Evolutionary conservation across 2,329 filamentous ascomycete genomes (phyloP).

Genomic region (Phaeosphaeriaceae sp.): DNA sequence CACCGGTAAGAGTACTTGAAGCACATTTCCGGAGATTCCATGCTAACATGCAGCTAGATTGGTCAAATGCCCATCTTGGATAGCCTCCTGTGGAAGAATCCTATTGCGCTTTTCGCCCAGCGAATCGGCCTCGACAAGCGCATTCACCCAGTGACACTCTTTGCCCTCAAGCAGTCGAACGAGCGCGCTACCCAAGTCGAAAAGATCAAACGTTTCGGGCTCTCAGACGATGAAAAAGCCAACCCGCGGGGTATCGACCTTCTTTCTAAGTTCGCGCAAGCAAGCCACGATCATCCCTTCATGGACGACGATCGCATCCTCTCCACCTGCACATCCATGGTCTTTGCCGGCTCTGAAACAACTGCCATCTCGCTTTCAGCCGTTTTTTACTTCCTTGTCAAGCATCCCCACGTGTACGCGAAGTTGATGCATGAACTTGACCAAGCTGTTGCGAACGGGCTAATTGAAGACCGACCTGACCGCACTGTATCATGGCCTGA

Average conservation of each 20-base stretch:
- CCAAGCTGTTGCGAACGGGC: constrained; percentile 60
- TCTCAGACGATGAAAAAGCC: constrained; percentile 38
- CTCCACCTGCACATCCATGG: constrained; percentile 75
- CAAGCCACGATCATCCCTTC: constrained; percentile 71
- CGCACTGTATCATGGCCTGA: constrained; percentile 74
- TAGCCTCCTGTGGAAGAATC: constrained; percentile 75
- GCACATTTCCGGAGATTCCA: background rate
- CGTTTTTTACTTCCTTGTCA: constrained; percentile 77
- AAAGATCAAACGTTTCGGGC: constrained; percentile 54
- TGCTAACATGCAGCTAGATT: constrained; percentile 54
- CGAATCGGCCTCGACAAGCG: constrained; percentile 71
- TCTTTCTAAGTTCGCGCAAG: constrained; percentile 75
- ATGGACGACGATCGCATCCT: constrained; percentile 75
- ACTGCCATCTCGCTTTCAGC: constrained; percentile 76
- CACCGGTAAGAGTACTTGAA: constrained; percentile 61
- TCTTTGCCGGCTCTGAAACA: constrained; percentile 78
- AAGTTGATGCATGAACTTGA: constrained; percentile 70
- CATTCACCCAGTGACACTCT: constrained; percentile 75
- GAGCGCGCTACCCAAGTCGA: constrained; percentile 66
- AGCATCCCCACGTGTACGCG: constrained; percentile 63
- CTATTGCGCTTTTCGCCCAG: constrained; percentile 71
- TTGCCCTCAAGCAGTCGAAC: constrained; percentile 71
- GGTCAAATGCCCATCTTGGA: constrained; percentile 79
- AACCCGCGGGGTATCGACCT: constrained; percentile 61
- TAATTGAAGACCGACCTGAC: constrained; percentile 52